These are phyloP conservation scores for Tulasnella calospora DNA, from an alignment of 768 basidiomycete species.

Conservation along the genomic window DNA sequence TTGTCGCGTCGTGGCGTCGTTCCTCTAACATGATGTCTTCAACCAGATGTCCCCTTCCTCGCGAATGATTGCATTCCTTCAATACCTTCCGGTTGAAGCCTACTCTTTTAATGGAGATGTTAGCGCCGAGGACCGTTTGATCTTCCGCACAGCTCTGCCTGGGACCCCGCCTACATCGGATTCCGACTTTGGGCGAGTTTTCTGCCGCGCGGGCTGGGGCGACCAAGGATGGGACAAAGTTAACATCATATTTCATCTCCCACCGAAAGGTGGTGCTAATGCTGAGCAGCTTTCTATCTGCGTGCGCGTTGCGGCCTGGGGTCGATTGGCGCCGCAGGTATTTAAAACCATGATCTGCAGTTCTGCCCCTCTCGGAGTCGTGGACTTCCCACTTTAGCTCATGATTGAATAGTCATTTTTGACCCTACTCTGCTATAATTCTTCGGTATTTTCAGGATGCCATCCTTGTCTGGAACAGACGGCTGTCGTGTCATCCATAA, in stretches of 20 bases:
- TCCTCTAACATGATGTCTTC: not conserved
- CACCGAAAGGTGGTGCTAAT: not conserved
- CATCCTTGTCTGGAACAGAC: not conserved
- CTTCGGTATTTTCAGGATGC: not conserved
- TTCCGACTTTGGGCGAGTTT: slow-evolving; percentile 18
- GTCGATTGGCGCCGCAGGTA: not conserved
- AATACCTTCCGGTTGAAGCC: slow-evolving; percentile 14
- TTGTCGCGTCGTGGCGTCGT: not conserved
- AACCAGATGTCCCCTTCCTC: slow-evolving; percentile 1
- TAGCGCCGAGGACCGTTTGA: slow-evolving; percentile 17
- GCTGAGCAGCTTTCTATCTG: slow-evolving; percentile 21
- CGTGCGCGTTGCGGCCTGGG: slow-evolving; percentile 16
- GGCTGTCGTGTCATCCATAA: not conserved
- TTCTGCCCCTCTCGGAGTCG: slow-evolving; percentile 4
- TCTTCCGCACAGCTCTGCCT: slow-evolving; percentile 11
- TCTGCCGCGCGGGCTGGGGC: slow-evolving; percentile 12
- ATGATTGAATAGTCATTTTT: not conserved
- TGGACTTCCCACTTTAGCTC: slow-evolving; percentile 1
- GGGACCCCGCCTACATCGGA: slow-evolving; percentile 1
- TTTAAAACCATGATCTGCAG: slow-evolving; percentile 10
- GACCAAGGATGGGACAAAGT: slow-evolving; percentile 22
- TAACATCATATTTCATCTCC: slow-evolving; percentile 15
- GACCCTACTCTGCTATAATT: not conserved
- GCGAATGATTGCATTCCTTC: slow-evolving; percentile 24
- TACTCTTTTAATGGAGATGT: slow-evolving; percentile 17